These are phyloP conservation scores for Alternaria arborescens DNA, from an alignment of 2,329 filamentous ascomycete genomes.

Conservation along the genomic window DNA sequence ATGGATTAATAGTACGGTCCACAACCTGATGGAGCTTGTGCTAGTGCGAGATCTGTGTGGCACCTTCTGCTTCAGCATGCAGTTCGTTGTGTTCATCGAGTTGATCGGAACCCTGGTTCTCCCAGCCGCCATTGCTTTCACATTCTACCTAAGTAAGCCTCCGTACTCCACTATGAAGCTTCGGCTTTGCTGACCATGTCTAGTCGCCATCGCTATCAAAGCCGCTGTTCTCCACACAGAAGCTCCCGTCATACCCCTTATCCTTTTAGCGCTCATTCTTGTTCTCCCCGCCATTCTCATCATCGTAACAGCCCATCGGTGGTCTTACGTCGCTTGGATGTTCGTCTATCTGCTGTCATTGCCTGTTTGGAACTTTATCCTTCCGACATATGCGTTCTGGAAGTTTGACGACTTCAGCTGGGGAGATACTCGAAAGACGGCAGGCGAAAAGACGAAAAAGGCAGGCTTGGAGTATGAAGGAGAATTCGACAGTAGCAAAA, in stretches of 20 bases:
- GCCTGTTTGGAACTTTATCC: slow-evolving; percentile 96
- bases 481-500: slow-evolving; percentile 98
- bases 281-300: slow-evolving; percentile 93
- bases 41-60: slow-evolving; percentile 95
- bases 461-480: slow-evolving; percentile 87
- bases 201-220: slow-evolving; percentile 86
- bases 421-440: slow-evolving; percentile 97
- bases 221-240: slow-evolving; percentile 62
- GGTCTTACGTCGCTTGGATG: slow-evolving; percentile 96
- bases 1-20: slow-evolving; percentile 99
- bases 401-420: slow-evolving; percentile 99
- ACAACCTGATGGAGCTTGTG: slow-evolving; percentile 97
- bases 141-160: slow-evolving; percentile 88
- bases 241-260: slow-evolving; percentile 86
- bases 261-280: slow-evolving; percentile 88
- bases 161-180: slow-evolving; percentile 9
- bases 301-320: slow-evolving; percentile 89
- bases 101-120: slow-evolving; percentile 92
- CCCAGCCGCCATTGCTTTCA: slow-evolving; percentile 95
- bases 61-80: slow-evolving; percentile 99
- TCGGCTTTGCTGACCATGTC: slow-evolving; percentile 36
- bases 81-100: slow-evolving; percentile 97
- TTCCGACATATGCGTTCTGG: slow-evolving; percentile 96
- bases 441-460: slow-evolving; percentile 87
- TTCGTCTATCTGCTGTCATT: slow-evolving; percentile 91